phyloP scores from a whole-genome alignment of 2,329 filamentous ascomycete genomes.

The Ilyonectria sp. region DNA sequence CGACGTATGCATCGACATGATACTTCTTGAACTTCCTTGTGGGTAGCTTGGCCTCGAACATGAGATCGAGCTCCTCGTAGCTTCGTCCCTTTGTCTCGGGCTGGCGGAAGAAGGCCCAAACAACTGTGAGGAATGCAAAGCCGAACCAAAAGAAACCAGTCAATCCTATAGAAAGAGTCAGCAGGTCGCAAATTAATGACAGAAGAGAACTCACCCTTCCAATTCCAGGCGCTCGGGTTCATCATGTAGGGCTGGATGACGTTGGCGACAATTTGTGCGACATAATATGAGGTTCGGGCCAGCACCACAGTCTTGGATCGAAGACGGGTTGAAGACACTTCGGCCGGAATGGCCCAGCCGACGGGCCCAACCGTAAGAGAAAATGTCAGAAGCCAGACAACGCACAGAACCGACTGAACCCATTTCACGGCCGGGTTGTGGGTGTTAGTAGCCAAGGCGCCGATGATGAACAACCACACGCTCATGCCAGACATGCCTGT shows the following conservation, averaged over 20 bases:
- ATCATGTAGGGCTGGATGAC: slow-evolving; percentile 51
- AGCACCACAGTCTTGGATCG: slow-evolving; percentile 51
- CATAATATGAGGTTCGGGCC: slow-evolving; percentile 48
- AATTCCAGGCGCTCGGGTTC: slow-evolving; percentile 52
- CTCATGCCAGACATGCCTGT: slow-evolving; percentile 53
- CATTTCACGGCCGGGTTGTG: slow-evolving; percentile 6
- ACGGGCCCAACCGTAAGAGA: slow-evolving; percentile 49
- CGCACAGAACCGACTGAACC: slow-evolving; percentile 8
- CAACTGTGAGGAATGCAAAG: slow-evolving; percentile 49
- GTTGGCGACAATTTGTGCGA: slow-evolving; percentile 43
- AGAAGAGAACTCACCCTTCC: slow-evolving; percentile 43
- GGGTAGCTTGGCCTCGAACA: slow-evolving; percentile 60
- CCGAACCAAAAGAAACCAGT: slow-evolving; percentile 59
- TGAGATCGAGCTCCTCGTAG: slow-evolving; percentile 65
- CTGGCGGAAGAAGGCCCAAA: slow-evolving; percentile 65
- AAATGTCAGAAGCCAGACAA: slow-evolving; percentile 7
- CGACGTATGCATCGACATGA: no score
- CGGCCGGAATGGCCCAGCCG: slow-evolving; percentile 51
- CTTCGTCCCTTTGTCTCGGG: slow-evolving; percentile 65
- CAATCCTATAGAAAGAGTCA: background rate
- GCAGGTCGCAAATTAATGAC: slow-evolving; percentile 47
- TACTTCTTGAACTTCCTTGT: slow-evolving; percentile 53
- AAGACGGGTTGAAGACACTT: slow-evolving; percentile 52
- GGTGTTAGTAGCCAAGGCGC: slow-evolving; percentile 33
- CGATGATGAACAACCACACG: slow-evolving; percentile 54